Conservation (phyloP, 345 rosid species). For the Rhizophora mangle region DNA sequence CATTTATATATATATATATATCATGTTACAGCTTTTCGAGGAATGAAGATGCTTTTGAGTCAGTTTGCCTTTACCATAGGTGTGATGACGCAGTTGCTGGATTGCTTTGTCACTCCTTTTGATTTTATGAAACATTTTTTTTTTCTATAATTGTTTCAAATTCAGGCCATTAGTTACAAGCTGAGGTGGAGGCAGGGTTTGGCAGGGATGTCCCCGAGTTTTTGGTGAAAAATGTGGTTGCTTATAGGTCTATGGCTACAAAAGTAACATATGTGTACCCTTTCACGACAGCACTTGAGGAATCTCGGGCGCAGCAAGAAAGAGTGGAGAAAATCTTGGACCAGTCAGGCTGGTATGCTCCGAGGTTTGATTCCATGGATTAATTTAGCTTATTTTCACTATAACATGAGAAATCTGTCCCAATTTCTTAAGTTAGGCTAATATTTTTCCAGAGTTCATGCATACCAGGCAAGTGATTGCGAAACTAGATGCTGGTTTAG, state of each 20-base stretch:
- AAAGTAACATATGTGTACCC: slow-evolving; percentile 85
- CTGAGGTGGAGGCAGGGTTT: slow-evolving; percentile 74
- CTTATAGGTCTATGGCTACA: slow-evolving; percentile 68
- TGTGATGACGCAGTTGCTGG: neutral
- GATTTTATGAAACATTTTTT: too few species aligned
- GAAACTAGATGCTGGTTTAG: too few species aligned
- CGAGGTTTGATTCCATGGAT: slow-evolving; percentile 74
- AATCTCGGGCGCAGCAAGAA: slow-evolving; percentile 79
- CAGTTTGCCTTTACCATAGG: neutral
- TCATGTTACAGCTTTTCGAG: too few species aligned
- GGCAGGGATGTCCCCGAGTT: slow-evolving; percentile 74
- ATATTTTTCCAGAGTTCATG: too few species aligned
- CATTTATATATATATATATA: too few species aligned
- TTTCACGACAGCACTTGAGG: slow-evolving; percentile 87
- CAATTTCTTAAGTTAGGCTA: too few species aligned
- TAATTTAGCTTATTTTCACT: slow-evolving; percentile 16
- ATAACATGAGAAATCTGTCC: too few species aligned
- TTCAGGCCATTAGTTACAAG: slow-evolving; percentile 65
- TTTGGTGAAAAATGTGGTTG: slow-evolving; percentile 70
- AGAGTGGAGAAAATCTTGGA: slow-evolving; percentile 60
- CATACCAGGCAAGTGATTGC: too few species aligned
- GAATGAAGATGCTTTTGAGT: too few species aligned
- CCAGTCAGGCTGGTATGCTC: slow-evolving; percentile 79
- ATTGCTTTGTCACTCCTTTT: neutral
- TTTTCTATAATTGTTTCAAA: slow-evolving; percentile 1